These are phyloP conservation scores for Mycena citricolor DNA, from an alignment of 1,284 basidiomycete genomes.

Conservation along the genomic window DNA sequence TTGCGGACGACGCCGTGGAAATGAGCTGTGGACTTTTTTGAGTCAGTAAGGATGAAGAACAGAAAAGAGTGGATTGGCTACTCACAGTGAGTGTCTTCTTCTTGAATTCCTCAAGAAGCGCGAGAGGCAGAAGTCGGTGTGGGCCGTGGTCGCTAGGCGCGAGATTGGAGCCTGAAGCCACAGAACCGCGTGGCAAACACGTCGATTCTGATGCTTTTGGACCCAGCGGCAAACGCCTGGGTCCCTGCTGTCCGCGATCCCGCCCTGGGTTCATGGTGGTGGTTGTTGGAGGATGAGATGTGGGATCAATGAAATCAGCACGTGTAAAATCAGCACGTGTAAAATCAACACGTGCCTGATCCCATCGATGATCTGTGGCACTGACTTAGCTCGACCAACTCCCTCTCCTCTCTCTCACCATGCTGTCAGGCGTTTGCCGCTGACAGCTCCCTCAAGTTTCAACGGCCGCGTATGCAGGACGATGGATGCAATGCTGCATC, in stretches of 20 bases:
- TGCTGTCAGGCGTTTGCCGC: conserved; percentile 3
- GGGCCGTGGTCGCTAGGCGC: background rate
- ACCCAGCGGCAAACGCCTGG: background rate
- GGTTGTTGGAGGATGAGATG: too few relatives aligned
- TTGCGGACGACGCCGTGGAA: conserved; percentile 3
- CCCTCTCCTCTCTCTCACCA: background rate
- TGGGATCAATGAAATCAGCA: too few relatives aligned
- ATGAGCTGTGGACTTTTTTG: background rate
- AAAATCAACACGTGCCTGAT: background rate
- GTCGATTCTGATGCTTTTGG: background rate
- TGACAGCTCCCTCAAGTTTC: background rate
- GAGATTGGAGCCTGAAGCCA: background rate
- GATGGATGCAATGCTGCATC: too few relatives aligned
- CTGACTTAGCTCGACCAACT: background rate
- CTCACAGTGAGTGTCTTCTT: background rate
- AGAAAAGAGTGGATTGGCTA: background rate
- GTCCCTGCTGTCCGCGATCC: background rate
- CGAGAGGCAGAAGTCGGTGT: conserved; percentile 1
- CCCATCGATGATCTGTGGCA: background rate
- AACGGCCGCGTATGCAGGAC: too few relatives aligned
- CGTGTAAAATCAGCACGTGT: background rate
- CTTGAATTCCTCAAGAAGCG: background rate
- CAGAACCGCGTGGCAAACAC: background rate
- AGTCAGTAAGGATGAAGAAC: background rate
- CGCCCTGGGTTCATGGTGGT: too few relatives aligned